Conservation (phyloP, 2,329 filamentous ascomycete genomes). For the Apiospora saccharicola region DNA sequence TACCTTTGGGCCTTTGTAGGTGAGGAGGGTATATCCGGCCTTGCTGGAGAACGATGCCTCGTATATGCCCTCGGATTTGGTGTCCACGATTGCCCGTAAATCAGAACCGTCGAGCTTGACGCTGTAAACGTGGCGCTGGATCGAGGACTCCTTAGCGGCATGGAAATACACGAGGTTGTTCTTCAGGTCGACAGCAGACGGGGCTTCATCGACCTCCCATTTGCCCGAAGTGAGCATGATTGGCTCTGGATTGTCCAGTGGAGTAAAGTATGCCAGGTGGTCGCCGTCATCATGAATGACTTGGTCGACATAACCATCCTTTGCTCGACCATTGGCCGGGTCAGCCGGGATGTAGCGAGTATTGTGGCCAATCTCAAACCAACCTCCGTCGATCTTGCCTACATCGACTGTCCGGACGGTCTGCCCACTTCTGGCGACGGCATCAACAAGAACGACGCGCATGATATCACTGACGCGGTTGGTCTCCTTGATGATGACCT, state of each 20-base stretch:
- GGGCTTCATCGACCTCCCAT: conserved; percentile 91
- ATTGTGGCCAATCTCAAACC: conserved; percentile 92
- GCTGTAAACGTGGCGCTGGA: conserved; percentile 90
- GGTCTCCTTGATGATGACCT: conserved; percentile 88
- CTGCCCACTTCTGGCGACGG: conserved; percentile 74
- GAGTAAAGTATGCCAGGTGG: conserved; percentile 92
- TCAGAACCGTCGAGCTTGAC: conserved; percentile 83
- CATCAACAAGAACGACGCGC: conserved; percentile 86
- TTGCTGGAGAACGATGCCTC: conserved; percentile 82
- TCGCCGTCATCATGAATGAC: conserved; percentile 87
- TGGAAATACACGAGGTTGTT: conserved; percentile 92
- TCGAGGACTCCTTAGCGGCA: conserved; percentile 84
- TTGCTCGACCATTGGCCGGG: conserved; percentile 72
- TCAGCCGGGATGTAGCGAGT: conserved; percentile 89
- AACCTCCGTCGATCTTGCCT: conserved; percentile 87
- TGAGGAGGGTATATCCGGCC: conserved; percentile 83
- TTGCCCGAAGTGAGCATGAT: conserved; percentile 84
- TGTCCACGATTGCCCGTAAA: conserved; percentile 77
- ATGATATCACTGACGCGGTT: conserved; percentile 95
- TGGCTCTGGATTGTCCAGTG: conserved; percentile 83
- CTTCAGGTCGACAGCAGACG: conserved; percentile 82
- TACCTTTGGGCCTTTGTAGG: conserved; percentile 82
- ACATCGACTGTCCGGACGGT: conserved; percentile 83
- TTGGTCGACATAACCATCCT: conserved; percentile 94
- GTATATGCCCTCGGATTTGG: conserved; percentile 78